Evolutionary conservation across 176 grass and related monocot genomes (phyloP), one percentile per base, ranked within the genome.

Genomic region (Musa acuminata): DNA sequence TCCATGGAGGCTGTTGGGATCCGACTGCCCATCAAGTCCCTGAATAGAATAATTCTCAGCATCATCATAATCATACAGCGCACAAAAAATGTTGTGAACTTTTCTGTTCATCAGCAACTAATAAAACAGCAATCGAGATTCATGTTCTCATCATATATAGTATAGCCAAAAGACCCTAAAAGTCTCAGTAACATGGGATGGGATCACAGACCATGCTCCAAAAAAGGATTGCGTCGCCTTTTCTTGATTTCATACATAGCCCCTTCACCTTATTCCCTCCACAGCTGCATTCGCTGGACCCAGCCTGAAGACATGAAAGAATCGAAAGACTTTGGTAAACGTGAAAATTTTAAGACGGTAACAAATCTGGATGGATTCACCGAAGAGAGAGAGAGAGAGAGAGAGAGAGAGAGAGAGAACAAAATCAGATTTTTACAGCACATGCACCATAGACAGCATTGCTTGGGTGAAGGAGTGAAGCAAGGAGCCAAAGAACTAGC

Each of bases 141-240:
- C 67, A 49, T 72, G 64, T 63, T 55, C 51, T 24, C 24, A 24
- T 27, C 67, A 74, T 52, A 29, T 62, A 74, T 52, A 29, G 29
- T 29, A 29, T 29, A 3, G 29, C 29, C 29, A 29, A 29, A 29
- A 29, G 29, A 29, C 29, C 29, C 29, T 29, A 29, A 29, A 29
- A 29, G 3, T 2, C 24, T 5, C 35, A 5, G 35, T 6, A 6
- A 6, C 35, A 43, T 43, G 35, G 35, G 35, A 43, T 43, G 35
- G 35, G 35, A 43, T 43, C 35, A 43, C 35, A 43, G 10, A 96
- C 92, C 92, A 85, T 89, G 88, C 86, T 96, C 92, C 92, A 96
- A 78, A 96, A 96, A 9, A 96, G 88, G 51, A 96, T 88, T 3
- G 92, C 84, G 49, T 96, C 88, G 71, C 92, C 92, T 91, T 96